These are phyloP conservation scores for Geotrichum europaeum DNA, from an alignment of 1,139 yeast species.

Conservation along the genomic window DNA sequence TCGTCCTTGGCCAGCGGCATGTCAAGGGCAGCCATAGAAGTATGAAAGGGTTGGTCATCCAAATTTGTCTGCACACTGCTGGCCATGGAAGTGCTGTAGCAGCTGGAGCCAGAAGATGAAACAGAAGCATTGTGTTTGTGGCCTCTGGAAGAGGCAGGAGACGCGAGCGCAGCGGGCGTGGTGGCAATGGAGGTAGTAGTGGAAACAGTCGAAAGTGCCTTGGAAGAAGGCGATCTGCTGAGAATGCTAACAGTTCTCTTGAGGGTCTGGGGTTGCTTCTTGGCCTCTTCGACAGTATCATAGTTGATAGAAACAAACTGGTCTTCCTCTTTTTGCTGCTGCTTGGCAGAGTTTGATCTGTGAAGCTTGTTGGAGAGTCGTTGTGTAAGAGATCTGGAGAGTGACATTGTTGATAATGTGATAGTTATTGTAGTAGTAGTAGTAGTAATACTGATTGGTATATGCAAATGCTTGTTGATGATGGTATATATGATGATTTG, in stretches of 20 bases:
- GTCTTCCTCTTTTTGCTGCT: neutral
- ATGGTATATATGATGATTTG: neutral
- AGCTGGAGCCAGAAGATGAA: neutral
- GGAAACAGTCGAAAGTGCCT: neutral
- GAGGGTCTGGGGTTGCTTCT: neutral
- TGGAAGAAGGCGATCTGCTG: neutral
- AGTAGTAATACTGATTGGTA: too few relatives aligned
- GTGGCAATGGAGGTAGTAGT: neutral
- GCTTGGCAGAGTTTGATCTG: neutral
- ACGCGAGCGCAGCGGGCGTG: neutral
- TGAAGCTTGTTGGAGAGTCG: neutral
- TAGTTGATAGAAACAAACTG: neutral
- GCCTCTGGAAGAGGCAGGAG: neutral
- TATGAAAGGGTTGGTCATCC: neutral
- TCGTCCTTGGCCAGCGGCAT: neutral
- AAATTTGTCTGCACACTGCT: neutral
- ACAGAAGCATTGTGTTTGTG: neutral
- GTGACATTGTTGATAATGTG: neutral
- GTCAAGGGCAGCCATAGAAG: neutral
- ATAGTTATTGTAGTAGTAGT: neutral
- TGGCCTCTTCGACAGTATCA: neutral
- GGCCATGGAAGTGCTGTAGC: neutral
- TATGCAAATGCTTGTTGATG: neutral
- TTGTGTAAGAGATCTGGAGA: neutral
- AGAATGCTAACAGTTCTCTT: neutral